These are phyloP conservation scores for Leishmania turanica DNA, from an alignment of 208 protist genomes.

Conservation along the genomic window DNA sequence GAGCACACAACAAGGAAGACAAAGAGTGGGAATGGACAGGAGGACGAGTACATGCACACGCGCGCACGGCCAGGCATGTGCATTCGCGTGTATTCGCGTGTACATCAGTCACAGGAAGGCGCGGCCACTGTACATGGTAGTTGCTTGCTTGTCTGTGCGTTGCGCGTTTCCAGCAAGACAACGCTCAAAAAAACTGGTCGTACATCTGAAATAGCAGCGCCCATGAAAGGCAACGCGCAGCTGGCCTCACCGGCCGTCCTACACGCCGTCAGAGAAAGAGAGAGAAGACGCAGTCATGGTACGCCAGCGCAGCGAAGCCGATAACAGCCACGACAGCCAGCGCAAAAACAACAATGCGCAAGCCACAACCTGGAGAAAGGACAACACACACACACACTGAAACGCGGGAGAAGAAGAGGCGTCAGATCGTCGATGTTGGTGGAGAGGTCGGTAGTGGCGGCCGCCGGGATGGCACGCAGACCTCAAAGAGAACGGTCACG, in stretches of 20 bases:
- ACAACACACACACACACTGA: not conserved
- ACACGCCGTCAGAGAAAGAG: not conserved
- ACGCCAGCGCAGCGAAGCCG: not conserved
- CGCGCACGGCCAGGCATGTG: not conserved
- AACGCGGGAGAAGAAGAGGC: not conserved
- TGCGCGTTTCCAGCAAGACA: not conserved
- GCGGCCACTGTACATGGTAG: not conserved
- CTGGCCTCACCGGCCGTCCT: not conserved
- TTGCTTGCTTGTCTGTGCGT: not conserved
- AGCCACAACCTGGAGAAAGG: not conserved
- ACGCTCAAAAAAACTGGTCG: not conserved
- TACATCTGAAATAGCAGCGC: not conserved
- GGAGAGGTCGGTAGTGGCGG: not conserved
- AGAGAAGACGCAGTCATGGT: no score
- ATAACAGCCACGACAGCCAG: not conserved
- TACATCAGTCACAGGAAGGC: not conserved
- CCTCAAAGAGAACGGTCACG: not conserved
- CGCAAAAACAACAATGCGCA: not conserved
- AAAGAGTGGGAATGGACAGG: not conserved
- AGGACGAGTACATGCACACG: not conserved
- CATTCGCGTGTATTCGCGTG: not conserved
- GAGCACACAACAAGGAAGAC: not conserved
- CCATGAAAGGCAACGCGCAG: not conserved
- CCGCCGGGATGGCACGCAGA: not conserved
- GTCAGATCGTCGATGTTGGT: not conserved